These are phyloP conservation scores for Gymnopilus dilepis DNA, from an alignment of 768 basidiomycete species.

Conservation along the genomic window DNA sequence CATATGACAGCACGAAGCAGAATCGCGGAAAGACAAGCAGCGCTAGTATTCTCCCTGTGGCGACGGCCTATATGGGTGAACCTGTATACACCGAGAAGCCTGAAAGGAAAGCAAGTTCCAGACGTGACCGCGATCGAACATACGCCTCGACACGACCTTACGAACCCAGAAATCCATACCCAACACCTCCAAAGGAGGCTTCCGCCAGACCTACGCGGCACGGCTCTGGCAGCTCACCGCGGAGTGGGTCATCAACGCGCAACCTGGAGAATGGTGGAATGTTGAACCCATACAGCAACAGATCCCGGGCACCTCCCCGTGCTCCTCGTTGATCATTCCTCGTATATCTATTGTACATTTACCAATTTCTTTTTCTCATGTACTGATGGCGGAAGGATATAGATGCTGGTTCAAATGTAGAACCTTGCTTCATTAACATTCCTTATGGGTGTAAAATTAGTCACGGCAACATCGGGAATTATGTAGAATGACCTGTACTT, in stretches of 20 bases:
- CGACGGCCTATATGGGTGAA: slow-evolving; percentile 26
- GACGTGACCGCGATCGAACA: slow-evolving; percentile 26
- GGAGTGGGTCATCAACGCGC: slow-evolving; percentile 35
- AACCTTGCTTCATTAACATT: no score
- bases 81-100: slow-evolving; percentile 31
- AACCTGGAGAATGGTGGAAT: slow-evolving; percentile 48
- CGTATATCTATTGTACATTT: slow-evolving; percentile 21
- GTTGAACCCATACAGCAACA: slow-evolving; percentile 43
- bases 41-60: slow-evolving; percentile 46
- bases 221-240: slow-evolving; percentile 38
- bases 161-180: slow-evolving; percentile 27
- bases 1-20: slow-evolving; percentile 47
- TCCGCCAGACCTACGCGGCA: slow-evolving; percentile 35
- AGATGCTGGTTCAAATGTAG: slow-evolving; percentile 14
- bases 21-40: slow-evolving; percentile 41
- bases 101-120: slow-evolving; percentile 31
- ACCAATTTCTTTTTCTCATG: slow-evolving; percentile 25
- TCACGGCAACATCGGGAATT: not conserved
- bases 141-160: slow-evolving; percentile 23
- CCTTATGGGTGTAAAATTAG: slow-evolving; percentile 13
- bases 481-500: not conserved
- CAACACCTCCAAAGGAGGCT: slow-evolving; percentile 21
- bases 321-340: slow-evolving; percentile 13
- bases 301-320: slow-evolving; percentile 25
- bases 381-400: slow-evolving; percentile 21